Conservation (phyloP, 108 stramenopile genomes). For the Craspedostauros australis region DNA sequence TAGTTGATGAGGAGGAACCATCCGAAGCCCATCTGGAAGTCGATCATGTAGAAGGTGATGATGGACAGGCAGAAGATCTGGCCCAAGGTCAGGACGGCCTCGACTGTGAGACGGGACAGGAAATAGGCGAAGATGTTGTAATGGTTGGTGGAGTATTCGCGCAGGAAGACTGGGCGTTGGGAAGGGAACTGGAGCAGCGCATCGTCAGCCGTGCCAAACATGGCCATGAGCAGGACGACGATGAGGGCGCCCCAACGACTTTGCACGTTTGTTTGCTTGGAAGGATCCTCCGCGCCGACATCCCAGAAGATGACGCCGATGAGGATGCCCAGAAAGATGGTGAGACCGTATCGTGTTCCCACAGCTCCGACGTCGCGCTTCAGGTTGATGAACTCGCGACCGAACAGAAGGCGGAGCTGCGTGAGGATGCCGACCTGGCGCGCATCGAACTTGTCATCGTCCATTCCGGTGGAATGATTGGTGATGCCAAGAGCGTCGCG, state of each 20-base stretch:
- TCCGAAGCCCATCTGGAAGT: conserved; percentile 15
- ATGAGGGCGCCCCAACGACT: conserved; percentile 54
- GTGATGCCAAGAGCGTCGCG: conserved; percentile 35
- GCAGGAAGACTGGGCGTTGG: conserved; percentile 82
- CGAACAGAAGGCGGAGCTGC: conserved; percentile 41
- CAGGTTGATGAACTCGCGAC: conserved; percentile 49
- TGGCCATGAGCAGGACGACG: conserved; percentile 54
- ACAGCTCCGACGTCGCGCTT: conserved; percentile 48
- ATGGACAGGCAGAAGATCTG: conserved; percentile 24
- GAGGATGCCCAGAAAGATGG: conserved; percentile 50
- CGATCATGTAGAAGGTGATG: conserved; percentile 25
- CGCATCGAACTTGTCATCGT: conserved; percentile 4
- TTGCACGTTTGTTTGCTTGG: conserved; percentile 13
- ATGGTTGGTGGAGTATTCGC: conserved; percentile 67
- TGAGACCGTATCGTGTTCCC: conserved; percentile 47
- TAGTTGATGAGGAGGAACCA: conserved; percentile 5
- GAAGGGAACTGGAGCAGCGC: conserved; percentile 67
- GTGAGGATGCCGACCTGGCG: conserved; percentile 32
- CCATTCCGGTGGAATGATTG: background rate
- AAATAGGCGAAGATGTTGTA: conserved; percentile 54
- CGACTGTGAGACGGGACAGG: conserved; percentile 15
- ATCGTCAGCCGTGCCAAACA: conserved; percentile 79
- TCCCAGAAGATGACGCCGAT: conserved; percentile 70
- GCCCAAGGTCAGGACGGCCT: conserved; percentile 27
- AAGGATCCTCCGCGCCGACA: conserved; percentile 39